These are phyloP conservation scores for Umbilicus rupestris DNA, from an alignment of 164 flowering plant species.

Conservation along the genomic window DNA sequence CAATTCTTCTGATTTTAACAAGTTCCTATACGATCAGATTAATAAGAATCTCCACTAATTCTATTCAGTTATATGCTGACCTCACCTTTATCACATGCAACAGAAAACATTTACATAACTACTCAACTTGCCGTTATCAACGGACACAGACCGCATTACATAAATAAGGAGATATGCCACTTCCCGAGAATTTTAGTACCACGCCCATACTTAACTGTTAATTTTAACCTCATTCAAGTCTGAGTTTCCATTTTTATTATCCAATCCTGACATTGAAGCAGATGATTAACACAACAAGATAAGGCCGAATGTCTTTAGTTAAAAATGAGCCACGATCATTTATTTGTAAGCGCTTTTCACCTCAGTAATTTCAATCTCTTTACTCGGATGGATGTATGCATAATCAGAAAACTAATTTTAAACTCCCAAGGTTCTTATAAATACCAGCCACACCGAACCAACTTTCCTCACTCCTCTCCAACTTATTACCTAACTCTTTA, in stretches of 20 bases:
- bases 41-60: not conserved
- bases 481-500: not conserved
- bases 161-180: not conserved
- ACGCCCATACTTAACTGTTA: too few relatives aligned
- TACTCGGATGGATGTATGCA: too few relatives aligned
- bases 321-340: too few relatives aligned
- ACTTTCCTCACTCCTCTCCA: constrained; percentile 7
- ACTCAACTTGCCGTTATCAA: constrained; percentile 1
- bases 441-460: constrained; percentile 2
- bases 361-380: too few relatives aligned
- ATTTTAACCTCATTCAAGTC: too few relatives aligned
- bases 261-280: too few relatives aligned
- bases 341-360: too few relatives aligned
- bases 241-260: too few relatives aligned
- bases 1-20: not conserved
- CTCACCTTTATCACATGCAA: constrained; percentile 6
- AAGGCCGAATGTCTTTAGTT: too few relatives aligned
- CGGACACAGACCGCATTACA: too few relatives aligned
- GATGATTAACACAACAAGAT: too few relatives aligned
- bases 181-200: constrained; percentile 4
- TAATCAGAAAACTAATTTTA: too few relatives aligned
- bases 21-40: not conserved
- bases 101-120: not conserved
- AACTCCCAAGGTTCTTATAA: constrained; percentile 7
- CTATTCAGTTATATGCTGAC: not conserved